These are phyloP conservation scores for Murraya koenigii DNA, from an alignment of 345 rosid species.

Conservation along the genomic window DNA sequence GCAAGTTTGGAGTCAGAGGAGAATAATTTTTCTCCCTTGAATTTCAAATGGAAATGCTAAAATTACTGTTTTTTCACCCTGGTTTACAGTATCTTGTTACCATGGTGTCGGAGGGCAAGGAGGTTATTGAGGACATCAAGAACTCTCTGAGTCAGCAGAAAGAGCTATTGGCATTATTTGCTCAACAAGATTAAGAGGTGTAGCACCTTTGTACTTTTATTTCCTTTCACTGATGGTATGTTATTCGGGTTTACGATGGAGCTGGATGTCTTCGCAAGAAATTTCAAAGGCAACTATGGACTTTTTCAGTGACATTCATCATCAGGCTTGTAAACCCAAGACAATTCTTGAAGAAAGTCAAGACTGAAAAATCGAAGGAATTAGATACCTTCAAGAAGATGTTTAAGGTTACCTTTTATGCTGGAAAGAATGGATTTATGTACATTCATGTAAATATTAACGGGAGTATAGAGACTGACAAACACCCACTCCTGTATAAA, in stretches of 20 bases:
- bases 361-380: conserved; percentile 41
- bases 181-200: conserved; percentile 74
- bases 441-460: too few relatives aligned
- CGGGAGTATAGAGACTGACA: conserved; percentile 6
- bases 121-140: conserved; percentile 47
- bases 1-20: conserved; percentile 40
- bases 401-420: conserved; percentile 46
- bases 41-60: not conserved
- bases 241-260: conserved; percentile 40
- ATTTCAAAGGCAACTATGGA: conserved; percentile 57
- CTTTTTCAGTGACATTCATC: conserved; percentile 53
- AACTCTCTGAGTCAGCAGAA: conserved; percentile 63
- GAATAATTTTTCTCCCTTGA: not conserved
- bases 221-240: conserved; percentile 9
- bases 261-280: conserved; percentile 55
- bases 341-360: conserved; percentile 50
- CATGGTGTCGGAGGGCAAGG: conserved; percentile 51
- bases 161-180: conserved; percentile 49
- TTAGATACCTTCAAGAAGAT: conserved; percentile 55
- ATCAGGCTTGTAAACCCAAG: conserved; percentile 52
- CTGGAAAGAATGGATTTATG: not conserved
- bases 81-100: conserved; percentile 52
- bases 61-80: not conserved
- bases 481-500: conserved; percentile 17
- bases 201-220: not conserved